Percentiles rank a stretch among this genome's conserved stretches.
These are phyloP conservation scores for Nitzschia sp. DNA, from an alignment of 108 stramenopile genomes.

Conservation along the genomic window DNA sequence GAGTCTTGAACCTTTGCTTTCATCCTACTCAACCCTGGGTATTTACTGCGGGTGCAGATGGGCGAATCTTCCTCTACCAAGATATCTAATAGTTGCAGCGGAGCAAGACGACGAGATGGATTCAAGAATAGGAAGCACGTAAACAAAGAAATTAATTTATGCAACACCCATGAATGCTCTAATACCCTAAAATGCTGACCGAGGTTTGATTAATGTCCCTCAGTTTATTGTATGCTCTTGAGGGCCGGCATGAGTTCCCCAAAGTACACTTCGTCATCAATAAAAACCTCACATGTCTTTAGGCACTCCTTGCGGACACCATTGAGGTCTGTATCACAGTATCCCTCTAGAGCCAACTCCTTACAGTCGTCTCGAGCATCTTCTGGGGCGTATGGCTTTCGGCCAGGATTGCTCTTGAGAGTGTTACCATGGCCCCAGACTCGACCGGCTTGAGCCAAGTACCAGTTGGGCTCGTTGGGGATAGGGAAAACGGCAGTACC, in stretches of 20 bases:
- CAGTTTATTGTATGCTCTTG: background rate
- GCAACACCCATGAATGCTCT: background rate
- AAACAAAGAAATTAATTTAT: background rate
- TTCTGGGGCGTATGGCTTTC: constrained; percentile 1
- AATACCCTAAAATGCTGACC: background rate
- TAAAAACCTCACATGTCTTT: constrained; percentile 20
- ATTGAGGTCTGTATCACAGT: constrained; percentile 1
- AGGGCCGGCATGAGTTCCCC: constrained; percentile 2
- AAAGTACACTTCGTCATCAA: constrained; percentile 40
- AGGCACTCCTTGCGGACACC: constrained; percentile 6
- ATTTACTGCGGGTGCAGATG: constrained; percentile 96
- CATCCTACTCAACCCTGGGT: constrained; percentile 99
- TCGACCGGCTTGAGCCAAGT: constrained; percentile 10
- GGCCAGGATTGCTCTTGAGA: constrained; percentile 5
- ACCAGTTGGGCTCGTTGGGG: constrained; percentile 8
- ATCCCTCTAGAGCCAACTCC: constrained; percentile 5
- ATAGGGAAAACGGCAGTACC: constrained; percentile 8
- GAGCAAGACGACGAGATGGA: background rate
- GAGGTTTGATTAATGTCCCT: too few relatives aligned
- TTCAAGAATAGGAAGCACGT: background rate
- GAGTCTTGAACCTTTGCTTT: constrained; percentile 84
- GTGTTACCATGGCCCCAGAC: constrained; percentile 6
- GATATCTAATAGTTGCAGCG: constrained; percentile 64
- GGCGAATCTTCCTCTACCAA: constrained; percentile 90
- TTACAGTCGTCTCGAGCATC: background rate